A percentile compares a stretch with the other conserved stretches of the same genome.
Conservation (phyloP, 1,139 yeast species). For the Saccharomycopsis crataegensis region DNA sequence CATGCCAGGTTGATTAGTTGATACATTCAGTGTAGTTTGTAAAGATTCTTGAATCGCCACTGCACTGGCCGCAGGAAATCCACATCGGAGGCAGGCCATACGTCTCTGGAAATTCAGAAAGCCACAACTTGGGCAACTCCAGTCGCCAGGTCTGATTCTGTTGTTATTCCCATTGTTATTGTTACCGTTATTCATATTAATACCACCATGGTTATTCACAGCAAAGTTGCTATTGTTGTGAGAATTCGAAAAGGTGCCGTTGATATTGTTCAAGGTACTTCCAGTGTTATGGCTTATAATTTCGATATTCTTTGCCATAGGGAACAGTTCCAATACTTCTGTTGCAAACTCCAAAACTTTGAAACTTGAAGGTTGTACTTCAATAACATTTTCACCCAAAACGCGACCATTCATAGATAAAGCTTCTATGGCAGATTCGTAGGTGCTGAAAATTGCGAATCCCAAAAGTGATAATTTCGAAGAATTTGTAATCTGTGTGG, state of each 20-base stretch:
- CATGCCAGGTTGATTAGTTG: conserved; percentile 12
- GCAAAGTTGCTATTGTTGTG: neutral
- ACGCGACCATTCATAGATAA: conserved; percentile 74
- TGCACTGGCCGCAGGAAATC: conserved; percentile 77
- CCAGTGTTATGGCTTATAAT: too few species aligned
- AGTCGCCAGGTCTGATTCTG: conserved; percentile 93
- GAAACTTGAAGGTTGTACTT: conserved; percentile 80
- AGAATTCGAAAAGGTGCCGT: too few species aligned
- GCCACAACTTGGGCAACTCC: conserved; percentile 97
- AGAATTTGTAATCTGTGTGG: conserved; percentile 29
- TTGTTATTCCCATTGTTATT: conserved; percentile 29
- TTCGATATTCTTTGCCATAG: conserved; percentile 50
- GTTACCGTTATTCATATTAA: neutral
- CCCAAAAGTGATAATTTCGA: conserved; percentile 44
- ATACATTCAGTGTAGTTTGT: neutral
- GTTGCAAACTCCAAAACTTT: conserved; percentile 73
- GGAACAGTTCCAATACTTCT: conserved; percentile 76
- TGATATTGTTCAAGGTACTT: too few species aligned
- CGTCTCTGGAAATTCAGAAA: conserved; percentile 92
- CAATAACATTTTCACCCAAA: conserved; percentile 60
- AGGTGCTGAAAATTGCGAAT: conserved; percentile 77
- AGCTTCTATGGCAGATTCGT: conserved; percentile 79
- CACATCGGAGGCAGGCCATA: conserved; percentile 89
- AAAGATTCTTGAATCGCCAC: conserved; percentile 51
- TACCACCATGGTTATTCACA: neutral